phyloP scores from a whole-genome alignment of 257 asterid species.

The Nyctanthes arbortristis region DNA sequence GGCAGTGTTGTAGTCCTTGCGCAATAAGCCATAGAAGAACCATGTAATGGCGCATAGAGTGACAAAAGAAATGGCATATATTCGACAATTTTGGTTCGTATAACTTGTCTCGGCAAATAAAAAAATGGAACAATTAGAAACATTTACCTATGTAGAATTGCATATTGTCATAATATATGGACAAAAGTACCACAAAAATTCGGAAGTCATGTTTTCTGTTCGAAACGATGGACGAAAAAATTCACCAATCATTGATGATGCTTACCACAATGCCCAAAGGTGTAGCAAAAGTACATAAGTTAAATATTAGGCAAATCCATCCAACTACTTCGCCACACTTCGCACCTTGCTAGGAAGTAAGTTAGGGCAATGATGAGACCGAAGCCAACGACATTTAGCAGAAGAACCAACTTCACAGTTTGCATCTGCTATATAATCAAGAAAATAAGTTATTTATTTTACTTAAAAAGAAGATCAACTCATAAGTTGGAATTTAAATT shows the following conservation, averaged over 20 bases:
- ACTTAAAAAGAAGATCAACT: not conserved
- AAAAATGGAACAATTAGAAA: not conserved
- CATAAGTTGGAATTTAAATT: not conserved
- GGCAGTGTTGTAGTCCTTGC: slow-evolving; percentile 31
- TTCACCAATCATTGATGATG: too few species aligned
- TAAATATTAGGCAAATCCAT: too few species aligned
- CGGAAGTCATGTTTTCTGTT: too few species aligned
- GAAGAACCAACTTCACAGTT: slow-evolving; percentile 29
- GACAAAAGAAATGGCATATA: slow-evolving; percentile 46
- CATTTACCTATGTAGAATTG: too few species aligned
- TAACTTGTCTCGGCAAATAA: slow-evolving; percentile 37
- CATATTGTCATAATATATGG: too few species aligned
- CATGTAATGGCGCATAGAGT: slow-evolving; percentile 38
- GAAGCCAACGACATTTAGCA: slow-evolving; percentile 39
- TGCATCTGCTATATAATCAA: slow-evolving; percentile 30
- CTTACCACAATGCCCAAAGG: too few species aligned
- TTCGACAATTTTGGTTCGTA: slow-evolving; percentile 46
- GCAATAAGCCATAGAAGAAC: slow-evolving; percentile 43
- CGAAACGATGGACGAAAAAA: too few species aligned
- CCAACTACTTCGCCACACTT: too few species aligned
- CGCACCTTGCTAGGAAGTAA: too few species aligned
- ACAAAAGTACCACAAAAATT: too few species aligned
- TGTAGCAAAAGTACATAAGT: too few species aligned
- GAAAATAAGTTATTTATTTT: not conserved
- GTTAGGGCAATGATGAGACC: slow-evolving; percentile 31